These are phyloP conservation scores for Wickerhamomyces kurtzmanii DNA, from an alignment of 805 yeast species.

Conservation along the genomic window DNA sequence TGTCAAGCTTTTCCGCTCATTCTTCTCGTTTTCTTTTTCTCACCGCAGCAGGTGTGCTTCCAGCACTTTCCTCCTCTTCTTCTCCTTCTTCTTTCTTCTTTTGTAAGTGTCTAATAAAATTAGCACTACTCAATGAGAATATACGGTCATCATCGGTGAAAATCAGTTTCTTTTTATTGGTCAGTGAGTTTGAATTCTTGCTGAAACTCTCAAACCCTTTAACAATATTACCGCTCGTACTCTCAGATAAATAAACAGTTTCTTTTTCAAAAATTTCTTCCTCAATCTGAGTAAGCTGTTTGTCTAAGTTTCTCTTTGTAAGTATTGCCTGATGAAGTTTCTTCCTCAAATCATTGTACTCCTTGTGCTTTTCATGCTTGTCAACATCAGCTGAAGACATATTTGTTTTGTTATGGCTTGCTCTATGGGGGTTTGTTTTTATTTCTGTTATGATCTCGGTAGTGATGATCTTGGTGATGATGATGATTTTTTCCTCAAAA, in stretches of 20 bases:
- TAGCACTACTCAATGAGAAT: constrained; percentile 66
- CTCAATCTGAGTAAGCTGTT: constrained; percentile 52
- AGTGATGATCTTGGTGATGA: background rate
- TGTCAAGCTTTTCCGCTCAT: constrained; percentile 3
- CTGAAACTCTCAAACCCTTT: constrained; percentile 83
- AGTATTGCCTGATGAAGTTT: constrained; percentile 55
- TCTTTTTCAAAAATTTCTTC: constrained; percentile 76
- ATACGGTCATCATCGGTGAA: constrained; percentile 72
- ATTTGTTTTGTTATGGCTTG: background rate
- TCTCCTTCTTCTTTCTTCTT: constrained; percentile 29
- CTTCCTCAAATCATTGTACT: constrained; percentile 59
- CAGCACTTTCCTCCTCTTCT: constrained; percentile 16
- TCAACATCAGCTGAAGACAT: constrained; percentile 3
- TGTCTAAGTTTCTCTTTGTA: constrained; percentile 57
- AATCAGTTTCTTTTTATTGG: constrained; percentile 32
- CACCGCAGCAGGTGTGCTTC: constrained; percentile 10
- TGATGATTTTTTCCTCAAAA: background rate
- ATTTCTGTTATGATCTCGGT: background rate
- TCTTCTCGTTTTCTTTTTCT: constrained; percentile 8
- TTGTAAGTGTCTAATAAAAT: constrained; percentile 53
- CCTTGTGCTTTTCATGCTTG: constrained; percentile 20
- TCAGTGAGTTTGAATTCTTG: constrained; percentile 26
- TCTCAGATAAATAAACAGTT: constrained; percentile 65
- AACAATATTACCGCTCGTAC: constrained; percentile 69
- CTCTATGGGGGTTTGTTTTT: background rate